Evolutionary conservation across 2,329 filamentous ascomycete species (phyloP), one percentile per base, ranked within the genome.

Genomic region (Pyrenophora seminiperda): DNA sequence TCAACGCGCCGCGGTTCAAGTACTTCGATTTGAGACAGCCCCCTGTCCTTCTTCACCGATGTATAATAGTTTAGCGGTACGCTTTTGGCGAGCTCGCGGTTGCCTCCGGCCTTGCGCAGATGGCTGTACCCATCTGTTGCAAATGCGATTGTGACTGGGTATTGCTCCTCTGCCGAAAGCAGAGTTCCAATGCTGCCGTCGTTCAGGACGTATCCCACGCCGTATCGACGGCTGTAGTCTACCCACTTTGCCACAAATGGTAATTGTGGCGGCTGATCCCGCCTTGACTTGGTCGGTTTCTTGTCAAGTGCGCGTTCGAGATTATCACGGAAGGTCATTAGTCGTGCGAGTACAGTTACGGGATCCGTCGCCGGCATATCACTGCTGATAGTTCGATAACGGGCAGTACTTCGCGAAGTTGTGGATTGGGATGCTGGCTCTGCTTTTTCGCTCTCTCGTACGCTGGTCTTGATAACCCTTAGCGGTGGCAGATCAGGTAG

Each of bases 201-300:
- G 54, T 90, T 90, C 45, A 94, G 77, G 50, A 93, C 90, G 65
- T 93, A 94, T 29, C 90, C 90, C 13, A 94, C 80, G 10, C 90
- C 90, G 69, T 91, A 91, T 69, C 91, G 91, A 73, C 91, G 90
- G 51, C 89, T 91, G 71, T 94, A 94, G 69, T 94, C 90, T 5
- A 94, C 90, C 90, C 90, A 94, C 67, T 92, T 91, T 9, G 66
- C 85, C 75, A 66, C 87, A 81, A 67, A 87, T 72, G 54, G 85
- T 66, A 67, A 81, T 76, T 47, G 80, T 71, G 54, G 79, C 73
- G 50, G 80, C 76, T 73, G 83, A 79, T 63, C 85, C 36, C 63
- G 62, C 52, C 63, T 62, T n/a, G 66, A 65, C 37, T 62, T 68
- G 10, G 59, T 66, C 3, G 64, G 64, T 53, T 66, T 72, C 51